Base-by-base conservation (phyloP, 2,329 filamentous ascomycete species). In the Phialophora verrucosa region DNA sequence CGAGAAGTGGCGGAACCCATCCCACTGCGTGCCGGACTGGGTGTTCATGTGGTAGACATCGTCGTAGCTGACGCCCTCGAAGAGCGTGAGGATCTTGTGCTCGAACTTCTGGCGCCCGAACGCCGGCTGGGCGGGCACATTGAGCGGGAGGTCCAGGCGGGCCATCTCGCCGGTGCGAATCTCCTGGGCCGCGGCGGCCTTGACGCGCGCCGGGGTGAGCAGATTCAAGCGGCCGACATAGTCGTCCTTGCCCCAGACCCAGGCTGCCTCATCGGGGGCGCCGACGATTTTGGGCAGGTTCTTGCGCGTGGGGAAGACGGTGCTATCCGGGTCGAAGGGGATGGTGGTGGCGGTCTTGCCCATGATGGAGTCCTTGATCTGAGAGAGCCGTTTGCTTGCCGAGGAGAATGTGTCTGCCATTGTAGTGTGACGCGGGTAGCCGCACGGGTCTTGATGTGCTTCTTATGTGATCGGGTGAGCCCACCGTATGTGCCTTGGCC, bases 241-340 rank as follows among this genome's bases (percentile, higher is more conserved):
- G 67, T 76, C 79, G 72, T 86, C 78, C 49, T 83, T 78, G 12
- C 86, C 85, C 85, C 85, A 88, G 29, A 87, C 83, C 86, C 86
- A 88, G 20, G 85, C 85, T 20, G 85, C 84, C 31, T 80, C 83
- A 20, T 83, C 77, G 0, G 85, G 86, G 1, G 84, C 84, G 38
- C 82, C 82, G 0, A 81, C 76, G 44, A 87, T 79, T 23, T 75
- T 71, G 23, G 84, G 84, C 3, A 88, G 77, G 59, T 87, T 82
- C 61, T 83, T 82, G 14, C 84, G 78, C 0, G 80, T 80, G 0
- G 85, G 85, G 59, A 88, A 86, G 17, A 75, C 80, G 17, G 80
- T 81, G 47, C 76, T 79, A 63, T 86, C 76, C 1, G 85, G 85
- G 71, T 87, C 79, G 81, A 83, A 87, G 2, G 84, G 84, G 25